phyloP scores from a whole-genome alignment of 139 green algal genomes.

The Micromonas commoda region DNA sequence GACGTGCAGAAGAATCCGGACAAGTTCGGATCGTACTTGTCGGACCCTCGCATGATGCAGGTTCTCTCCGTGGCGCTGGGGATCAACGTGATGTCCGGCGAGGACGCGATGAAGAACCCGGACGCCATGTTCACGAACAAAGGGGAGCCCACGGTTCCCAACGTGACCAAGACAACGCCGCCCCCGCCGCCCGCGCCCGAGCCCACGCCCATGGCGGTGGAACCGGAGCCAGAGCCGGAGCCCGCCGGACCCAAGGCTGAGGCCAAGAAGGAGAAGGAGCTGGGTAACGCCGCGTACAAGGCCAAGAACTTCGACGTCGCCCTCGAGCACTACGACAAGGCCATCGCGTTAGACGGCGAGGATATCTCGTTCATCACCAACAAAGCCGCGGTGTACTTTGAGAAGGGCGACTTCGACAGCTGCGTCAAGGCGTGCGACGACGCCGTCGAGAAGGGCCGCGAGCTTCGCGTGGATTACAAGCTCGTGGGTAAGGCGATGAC shows the following conservation, averaged over 20 bases:
- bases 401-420: slow-evolving; percentile 73
- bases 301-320: slow-evolving; percentile 79
- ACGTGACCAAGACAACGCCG: slow-evolving; percentile 22
- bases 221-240: slow-evolving; percentile 38
- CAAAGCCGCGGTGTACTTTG: slow-evolving; percentile 85
- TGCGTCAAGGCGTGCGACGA: slow-evolving; percentile 82
- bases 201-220: slow-evolving; percentile 21
- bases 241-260: slow-evolving; percentile 27
- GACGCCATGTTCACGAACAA: background rate
- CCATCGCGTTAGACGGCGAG: slow-evolving; percentile 73
- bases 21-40: slow-evolving; percentile 51
- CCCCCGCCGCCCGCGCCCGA: slow-evolving; percentile 4
- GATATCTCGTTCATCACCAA: slow-evolving; percentile 97
- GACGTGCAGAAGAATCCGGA: slow-evolving; percentile 65
- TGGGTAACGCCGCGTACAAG: slow-evolving; percentile 92
- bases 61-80: slow-evolving; percentile 42
- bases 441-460: slow-evolving; percentile 71
- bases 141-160: background rate
- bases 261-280: slow-evolving; percentile 69
- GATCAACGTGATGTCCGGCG: slow-evolving; percentile 37
- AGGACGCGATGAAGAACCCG: slow-evolving; percentile 15
- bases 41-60: slow-evolving; percentile 46
- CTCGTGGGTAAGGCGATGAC: slow-evolving; percentile 79
- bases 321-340: slow-evolving; percentile 78
- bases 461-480: slow-evolving; percentile 87